A percentile compares a stretch with the other conserved stretches of the same genome.
phyloP scores from a whole-genome alignment of 2,329 filamentous ascomycete genomes.

The Pestalotiopsis fici region DNA sequence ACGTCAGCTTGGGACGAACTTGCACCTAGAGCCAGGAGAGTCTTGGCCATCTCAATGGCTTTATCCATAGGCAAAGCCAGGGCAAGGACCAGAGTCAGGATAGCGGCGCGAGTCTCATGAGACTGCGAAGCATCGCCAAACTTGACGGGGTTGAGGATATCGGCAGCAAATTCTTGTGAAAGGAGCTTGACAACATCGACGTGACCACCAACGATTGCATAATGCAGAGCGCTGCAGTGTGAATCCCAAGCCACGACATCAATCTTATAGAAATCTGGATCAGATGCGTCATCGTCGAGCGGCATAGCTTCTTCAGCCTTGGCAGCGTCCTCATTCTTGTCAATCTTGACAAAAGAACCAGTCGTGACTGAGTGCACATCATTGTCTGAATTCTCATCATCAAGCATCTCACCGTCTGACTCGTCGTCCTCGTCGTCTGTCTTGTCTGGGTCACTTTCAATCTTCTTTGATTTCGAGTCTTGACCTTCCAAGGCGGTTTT shows the following conservation, averaged over 20 bases:
- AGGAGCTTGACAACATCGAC: conserved; percentile 68
- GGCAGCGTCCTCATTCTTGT: conserved; percentile 39
- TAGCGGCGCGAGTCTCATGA: conserved; percentile 53
- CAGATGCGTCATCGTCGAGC: conserved; percentile 58
- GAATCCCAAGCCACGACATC: conserved; percentile 81
- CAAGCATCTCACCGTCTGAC: conserved; percentile 48
- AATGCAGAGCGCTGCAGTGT: conserved; percentile 72
- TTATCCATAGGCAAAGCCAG: conserved; percentile 63
- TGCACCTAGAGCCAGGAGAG: conserved; percentile 70
- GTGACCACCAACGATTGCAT: conserved; percentile 76
- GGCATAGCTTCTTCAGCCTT: conserved; percentile 42
- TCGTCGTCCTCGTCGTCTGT: conserved; percentile 34
- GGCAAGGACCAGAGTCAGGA: conserved; percentile 71
- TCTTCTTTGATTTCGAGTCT: background rate
- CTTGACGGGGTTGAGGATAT: conserved; percentile 75
- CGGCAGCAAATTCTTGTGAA: conserved; percentile 74
- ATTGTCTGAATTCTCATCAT: conserved; percentile 50
- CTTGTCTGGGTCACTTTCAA: conserved; percentile 26
- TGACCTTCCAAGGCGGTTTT: conserved; percentile 17
- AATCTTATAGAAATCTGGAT: conserved; percentile 79
- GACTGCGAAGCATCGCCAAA: conserved; percentile 48
- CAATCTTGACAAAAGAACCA: conserved; percentile 75
- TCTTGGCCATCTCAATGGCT: conserved; percentile 64
- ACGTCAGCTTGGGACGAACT: conserved; percentile 73
- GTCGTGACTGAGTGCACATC: conserved; percentile 57